Conservation (phyloP, 805 yeast species). For the Yarrowia keelungensis region DNA sequence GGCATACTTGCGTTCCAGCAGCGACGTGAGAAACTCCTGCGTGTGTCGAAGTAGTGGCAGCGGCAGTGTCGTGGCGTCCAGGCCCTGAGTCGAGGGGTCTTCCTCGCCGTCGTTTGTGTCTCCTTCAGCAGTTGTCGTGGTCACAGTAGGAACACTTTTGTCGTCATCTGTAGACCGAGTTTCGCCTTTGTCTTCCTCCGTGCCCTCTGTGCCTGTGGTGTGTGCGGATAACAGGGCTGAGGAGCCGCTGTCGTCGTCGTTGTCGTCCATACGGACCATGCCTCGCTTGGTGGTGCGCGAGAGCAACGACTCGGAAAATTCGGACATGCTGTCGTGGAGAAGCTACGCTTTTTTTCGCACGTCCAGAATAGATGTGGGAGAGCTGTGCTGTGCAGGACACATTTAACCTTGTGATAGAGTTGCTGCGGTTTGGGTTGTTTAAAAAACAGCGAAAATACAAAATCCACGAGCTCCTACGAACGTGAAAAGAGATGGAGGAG, state of each 20-base stretch:
- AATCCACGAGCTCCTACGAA: not conserved
- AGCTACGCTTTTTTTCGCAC: not conserved
- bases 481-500: not conserved
- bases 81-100: conserved; percentile 8
- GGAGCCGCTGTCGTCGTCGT: conserved; percentile 36
- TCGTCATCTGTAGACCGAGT: conserved; percentile 12
- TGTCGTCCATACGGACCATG: conserved; percentile 36
- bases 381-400: conserved; percentile 29
- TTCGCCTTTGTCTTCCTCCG: conserved; percentile 24
- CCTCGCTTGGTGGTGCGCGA: conserved; percentile 38
- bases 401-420: conserved; percentile 26
- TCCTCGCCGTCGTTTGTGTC: conserved; percentile 2
- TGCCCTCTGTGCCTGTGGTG: conserved; percentile 24
- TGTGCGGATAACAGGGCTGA: conserved; percentile 34
- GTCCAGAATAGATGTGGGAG: not conserved
- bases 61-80: conserved; percentile 41
- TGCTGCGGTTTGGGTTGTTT: conserved; percentile 36
- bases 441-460: not conserved
- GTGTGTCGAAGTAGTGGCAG: conserved; percentile 41
- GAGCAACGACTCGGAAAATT: conserved; percentile 33
- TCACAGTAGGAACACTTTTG: conserved; percentile 17
- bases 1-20: conserved; percentile 52
- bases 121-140: not conserved
- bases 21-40: conserved; percentile 45
- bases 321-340: conserved; percentile 23